Evolutionary conservation across 768 basidiomycete species (phyloP).

Genomic region (Pleurotus ostreatus): DNA sequence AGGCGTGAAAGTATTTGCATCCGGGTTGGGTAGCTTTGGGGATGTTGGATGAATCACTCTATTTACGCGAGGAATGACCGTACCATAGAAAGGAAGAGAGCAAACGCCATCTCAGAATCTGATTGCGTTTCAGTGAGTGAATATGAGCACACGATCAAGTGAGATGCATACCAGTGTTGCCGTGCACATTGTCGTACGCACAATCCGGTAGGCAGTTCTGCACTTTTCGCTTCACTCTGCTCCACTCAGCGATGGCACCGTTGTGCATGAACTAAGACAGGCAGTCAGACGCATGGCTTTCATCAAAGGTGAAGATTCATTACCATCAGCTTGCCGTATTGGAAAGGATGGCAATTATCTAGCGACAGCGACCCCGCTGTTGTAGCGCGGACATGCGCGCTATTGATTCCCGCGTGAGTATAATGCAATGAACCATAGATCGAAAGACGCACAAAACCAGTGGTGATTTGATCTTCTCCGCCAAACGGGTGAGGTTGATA

Average conservation of each 20-base stretch:
- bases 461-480: constrained; percentile 95
- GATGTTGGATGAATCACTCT: constrained; percentile 6
- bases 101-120: constrained; percentile 99
- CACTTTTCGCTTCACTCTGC: constrained; percentile 72
- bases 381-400: constrained; percentile 90
- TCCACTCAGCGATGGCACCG: constrained; percentile 87
- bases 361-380: constrained; percentile 89
- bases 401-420: constrained; percentile 16
- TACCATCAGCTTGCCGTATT: constrained; percentile 90
- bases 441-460: constrained; percentile 75
- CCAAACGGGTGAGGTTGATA: constrained; percentile 85
- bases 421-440: constrained; percentile 1
- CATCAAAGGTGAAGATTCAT: constrained; percentile 10
- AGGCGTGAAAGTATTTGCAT: constrained; percentile 72
- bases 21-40: constrained; percentile 70
- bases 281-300: neutral
- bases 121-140: constrained; percentile 1
- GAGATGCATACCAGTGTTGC: constrained; percentile 73
- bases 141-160: neutral
- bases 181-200: constrained; percentile 82
- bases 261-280: constrained; percentile 89
- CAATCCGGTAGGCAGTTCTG: constrained; percentile 77
- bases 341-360: constrained; percentile 95
- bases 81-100: constrained; percentile 83
- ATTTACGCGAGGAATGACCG: neutral